phyloP scores from a whole-genome alignment of 228 moss, liverwort and hornwort genomes.

The Sphagnum fallax region DNA sequence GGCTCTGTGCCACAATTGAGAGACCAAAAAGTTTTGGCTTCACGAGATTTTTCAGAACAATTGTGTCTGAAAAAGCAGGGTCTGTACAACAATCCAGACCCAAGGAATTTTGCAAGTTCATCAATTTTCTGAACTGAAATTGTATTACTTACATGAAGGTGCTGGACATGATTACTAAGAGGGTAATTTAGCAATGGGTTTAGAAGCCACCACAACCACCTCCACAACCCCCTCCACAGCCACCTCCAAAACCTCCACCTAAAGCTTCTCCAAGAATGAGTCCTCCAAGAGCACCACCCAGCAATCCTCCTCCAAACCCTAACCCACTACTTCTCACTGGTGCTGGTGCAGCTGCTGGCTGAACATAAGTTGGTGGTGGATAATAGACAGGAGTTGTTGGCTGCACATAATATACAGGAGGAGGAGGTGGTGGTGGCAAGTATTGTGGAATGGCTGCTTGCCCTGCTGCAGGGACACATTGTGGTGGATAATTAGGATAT shows the following conservation, averaged over 20 bases:
- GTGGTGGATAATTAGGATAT: slow-evolving; percentile 3
- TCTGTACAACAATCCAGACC: too few relatives aligned
- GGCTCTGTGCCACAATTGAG: too few relatives aligned
- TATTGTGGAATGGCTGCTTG: slow-evolving; percentile 7
- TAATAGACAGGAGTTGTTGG: slow-evolving; percentile 6
- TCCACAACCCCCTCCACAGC: neutral
- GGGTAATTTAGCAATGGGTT: too few relatives aligned
- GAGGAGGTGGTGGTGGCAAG: neutral
- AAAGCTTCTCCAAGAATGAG: slow-evolving; percentile 37
- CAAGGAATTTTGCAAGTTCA: too few relatives aligned
- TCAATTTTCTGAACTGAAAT: too few relatives aligned
- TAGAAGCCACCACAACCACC: neutral
- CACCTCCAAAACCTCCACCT: slow-evolving; percentile 2
- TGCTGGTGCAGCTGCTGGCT: neutral
- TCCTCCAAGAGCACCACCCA: slow-evolving; percentile 32
- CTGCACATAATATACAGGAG: too few relatives aligned
- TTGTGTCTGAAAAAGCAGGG: too few relatives aligned
- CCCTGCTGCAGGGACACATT: neutral
- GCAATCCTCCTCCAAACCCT: slow-evolving; percentile 34
- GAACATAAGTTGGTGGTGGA: neutral
- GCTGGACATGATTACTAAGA: too few relatives aligned
- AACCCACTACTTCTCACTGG: slow-evolving; percentile 12
- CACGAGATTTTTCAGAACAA: too few relatives aligned
- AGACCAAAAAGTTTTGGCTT: too few relatives aligned
- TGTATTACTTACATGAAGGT: too few relatives aligned